Base-by-base conservation (phyloP, 2,329 filamentous ascomycete species). In the Leptographium lundbergii region DNA sequence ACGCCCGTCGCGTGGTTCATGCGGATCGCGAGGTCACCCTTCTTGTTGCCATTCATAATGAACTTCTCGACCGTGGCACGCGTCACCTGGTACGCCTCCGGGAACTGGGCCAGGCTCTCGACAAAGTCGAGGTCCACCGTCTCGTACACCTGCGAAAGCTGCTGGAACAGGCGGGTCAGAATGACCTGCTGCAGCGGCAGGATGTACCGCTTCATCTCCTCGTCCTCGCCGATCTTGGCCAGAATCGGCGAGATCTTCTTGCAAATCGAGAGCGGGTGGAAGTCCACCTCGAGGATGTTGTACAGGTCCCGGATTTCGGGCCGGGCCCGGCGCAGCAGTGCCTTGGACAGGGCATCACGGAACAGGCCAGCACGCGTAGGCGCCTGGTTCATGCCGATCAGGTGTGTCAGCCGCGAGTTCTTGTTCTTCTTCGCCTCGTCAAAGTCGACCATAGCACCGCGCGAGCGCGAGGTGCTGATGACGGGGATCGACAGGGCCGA, bases 21-120 rank as follows among this genome's bases (percentile, higher is more conserved):
- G 62, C 94, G 91, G 67, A 99, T 95, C 58, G 94, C 88, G 53
- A 99, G 81, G 68, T 99, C 94, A 60, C 94, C 94, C 83, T 99
- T 99, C 85, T 99, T 99, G 82, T 95, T 97, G 64, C 94, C 94
- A 74, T 99, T 99, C 94, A 99, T 99, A 80, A 99, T 97, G 80
- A 99, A 99, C 78, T 97, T 99, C 80, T 99, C 94, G 65, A 99
- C 95, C 62, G 89, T 95, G 65, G 87, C 85, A 58, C 88, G 86
- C 63, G 83, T 88, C 65, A 97, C 91, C 75, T 96, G 88, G 82
- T 95, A 97, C 50, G 94, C 90, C 71, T 95, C 91, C 11, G 94
- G 94, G 81, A 99, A 99, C 69, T 94, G 83, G 63, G 94, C 94
- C 58, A 99, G 87, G 68, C 89, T 86, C 72, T 96, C 87, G 54